Base-by-base conservation (phyloP, 225 moss, liverwort and hornwort species). In the Ulota crispa region DNA sequence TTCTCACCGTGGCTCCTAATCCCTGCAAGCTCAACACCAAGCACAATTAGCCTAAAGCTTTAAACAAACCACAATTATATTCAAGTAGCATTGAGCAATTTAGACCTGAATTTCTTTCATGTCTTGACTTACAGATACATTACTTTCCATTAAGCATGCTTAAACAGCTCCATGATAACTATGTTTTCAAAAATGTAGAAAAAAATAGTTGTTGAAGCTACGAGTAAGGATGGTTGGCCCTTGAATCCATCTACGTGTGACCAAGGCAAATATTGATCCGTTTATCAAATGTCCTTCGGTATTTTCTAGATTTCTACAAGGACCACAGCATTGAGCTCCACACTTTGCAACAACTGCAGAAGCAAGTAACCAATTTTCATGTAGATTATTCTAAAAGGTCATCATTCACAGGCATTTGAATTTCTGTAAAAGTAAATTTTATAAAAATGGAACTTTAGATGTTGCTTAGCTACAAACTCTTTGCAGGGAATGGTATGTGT, bases 211-310 rank as follows among this genome's bases (percentile, higher is more conserved):
- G 94, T 32, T 99, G 94, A 56, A 99, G 91, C 81, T 99, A 95
- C 30, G 94, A 99, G 83, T 92, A 96, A 2, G 98, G 98, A 86
- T 94, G 93, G 66, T 99, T 99, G 59, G 98, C 89, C 67, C 95
- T 91, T 24, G 98, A 91, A 27, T 90, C 77, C 30, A 99, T 94
- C 77, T 99, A 99, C 18, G 92, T 92, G 73, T 91, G 89, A 32
- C 94, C 94, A 36, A 96, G 92, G 65, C 88, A 82, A 68, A 92
- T 96, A 14, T 93, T 94, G 36, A 99, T 88, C 47, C 95, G 88
- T 84, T 94, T 99, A 80, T 99, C 98, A 80, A 96, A 99, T n/a
- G 70, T 95, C 96, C 82, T 99, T 99, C 36, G 95, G 53, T 24
- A 99, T 94, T 76, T 99, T 99, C 0, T 9, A 39, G n/a, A n/a